Evolutionary conservation across 2,329 filamentous ascomycete genomes (phyloP).

Genomic region (Trichoderma citrinoviride): DNA sequence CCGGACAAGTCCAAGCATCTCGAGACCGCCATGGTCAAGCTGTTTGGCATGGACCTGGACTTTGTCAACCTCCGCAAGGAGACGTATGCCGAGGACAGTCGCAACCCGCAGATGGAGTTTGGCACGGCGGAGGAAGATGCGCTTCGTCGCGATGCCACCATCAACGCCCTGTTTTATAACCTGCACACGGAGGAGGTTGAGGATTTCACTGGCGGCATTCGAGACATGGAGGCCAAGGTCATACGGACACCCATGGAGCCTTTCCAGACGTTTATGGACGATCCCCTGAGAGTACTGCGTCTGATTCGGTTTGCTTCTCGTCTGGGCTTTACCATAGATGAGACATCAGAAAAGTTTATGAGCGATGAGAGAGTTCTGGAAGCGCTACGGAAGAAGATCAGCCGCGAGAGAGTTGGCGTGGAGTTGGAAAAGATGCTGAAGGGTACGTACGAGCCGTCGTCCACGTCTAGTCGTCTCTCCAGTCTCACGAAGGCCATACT

Average conservation of each 20-base stretch:
- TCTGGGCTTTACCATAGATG: constrained; percentile 74
- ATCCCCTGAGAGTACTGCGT: constrained; percentile 82
- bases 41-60: constrained; percentile 86
- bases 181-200: constrained; percentile 75
- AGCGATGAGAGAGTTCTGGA: constrained; percentile 71
- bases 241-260: constrained; percentile 86
- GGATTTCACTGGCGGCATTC: constrained; percentile 77
- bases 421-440: constrained; percentile 65
- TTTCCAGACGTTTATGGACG: constrained; percentile 89
- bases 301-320: constrained; percentile 88
- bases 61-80: constrained; percentile 94
- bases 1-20: constrained; percentile 96
- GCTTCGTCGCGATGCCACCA: constrained; percentile 81
- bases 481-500: neutral
- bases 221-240: constrained; percentile 68
- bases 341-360: constrained; percentile 70
- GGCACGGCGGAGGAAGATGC: constrained; percentile 91
- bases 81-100: constrained; percentile 82
- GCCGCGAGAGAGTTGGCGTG: constrained; percentile 79
- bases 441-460: neutral
- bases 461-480: no score
- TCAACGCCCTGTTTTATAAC: constrained; percentile 97
- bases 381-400: constrained; percentile 84
- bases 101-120: constrained; percentile 91
- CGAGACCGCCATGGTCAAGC: constrained; percentile 81